phyloP scores from a whole-genome alignment of 2,329 filamentous ascomycete species.

The Phyllosticta citribraziliensis region DNA sequence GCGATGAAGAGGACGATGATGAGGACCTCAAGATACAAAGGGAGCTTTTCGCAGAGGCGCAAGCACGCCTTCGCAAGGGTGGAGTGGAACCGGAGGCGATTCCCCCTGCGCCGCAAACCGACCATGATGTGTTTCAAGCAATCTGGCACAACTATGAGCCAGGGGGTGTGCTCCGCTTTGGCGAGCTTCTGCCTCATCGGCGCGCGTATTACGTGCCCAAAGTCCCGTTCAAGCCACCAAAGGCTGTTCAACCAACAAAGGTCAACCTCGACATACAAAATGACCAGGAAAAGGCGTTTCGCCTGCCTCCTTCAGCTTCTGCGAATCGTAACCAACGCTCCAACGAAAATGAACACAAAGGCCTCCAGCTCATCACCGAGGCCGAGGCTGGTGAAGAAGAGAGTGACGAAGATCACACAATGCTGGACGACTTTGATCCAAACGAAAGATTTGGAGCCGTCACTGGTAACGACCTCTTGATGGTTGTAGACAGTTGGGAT shows the following conservation, averaged over 20 bases:
- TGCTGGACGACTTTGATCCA: conserved; percentile 44
- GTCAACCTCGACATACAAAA: conserved; percentile 74
- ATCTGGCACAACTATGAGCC: conserved; percentile 74
- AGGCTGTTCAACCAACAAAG: conserved; percentile 76
- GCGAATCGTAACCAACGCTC: conserved; percentile 37
- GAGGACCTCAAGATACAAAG: conserved; percentile 25
- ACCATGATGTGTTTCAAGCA: conserved; percentile 65
- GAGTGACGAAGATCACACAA: conserved; percentile 31
- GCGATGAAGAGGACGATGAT: conserved; percentile 23
- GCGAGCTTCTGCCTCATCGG: conserved; percentile 72
- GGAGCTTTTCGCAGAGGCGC: conserved; percentile 24
- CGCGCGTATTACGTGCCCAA: conserved; percentile 70
- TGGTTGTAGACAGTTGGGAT: conserved; percentile 83
- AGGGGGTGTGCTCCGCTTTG: conserved; percentile 66
- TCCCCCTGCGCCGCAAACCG: conserved; percentile 61
- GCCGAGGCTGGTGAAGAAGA: conserved; percentile 37
- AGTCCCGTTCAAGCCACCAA: conserved; percentile 67
- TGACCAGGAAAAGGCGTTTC: conserved; percentile 81
- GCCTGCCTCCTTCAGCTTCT: conserved; percentile 53
- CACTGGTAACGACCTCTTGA: conserved; percentile 68
- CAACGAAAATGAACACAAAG: conserved; percentile 44
- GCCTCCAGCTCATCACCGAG: conserved; percentile 38
- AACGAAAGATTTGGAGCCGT: conserved; percentile 63
- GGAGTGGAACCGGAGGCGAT: conserved; percentile 34
- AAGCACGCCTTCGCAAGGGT: conserved; percentile 29